Conservation (phyloP, 495 filamentous ascomycete species). For the Parathielavia hyrcaniae region DNA sequence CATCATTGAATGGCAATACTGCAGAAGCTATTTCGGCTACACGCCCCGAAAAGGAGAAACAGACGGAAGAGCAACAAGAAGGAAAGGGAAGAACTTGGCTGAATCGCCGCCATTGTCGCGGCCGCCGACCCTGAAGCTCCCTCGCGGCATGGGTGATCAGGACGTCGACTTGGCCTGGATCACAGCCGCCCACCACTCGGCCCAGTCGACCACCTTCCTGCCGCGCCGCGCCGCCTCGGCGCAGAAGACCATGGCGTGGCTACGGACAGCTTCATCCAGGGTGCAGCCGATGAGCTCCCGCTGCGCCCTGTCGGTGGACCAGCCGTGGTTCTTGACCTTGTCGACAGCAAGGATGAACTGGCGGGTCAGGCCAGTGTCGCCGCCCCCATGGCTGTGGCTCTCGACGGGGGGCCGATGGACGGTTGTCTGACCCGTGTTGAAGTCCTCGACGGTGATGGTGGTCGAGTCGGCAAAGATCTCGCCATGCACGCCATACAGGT, state of each 20-base stretch:
- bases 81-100: no score
- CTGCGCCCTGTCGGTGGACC: constrained; percentile 68
- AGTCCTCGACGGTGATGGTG: constrained; percentile 59
- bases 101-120: no score
- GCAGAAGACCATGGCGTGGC: constrained; percentile 90
- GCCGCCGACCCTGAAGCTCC: no score
- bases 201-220: constrained; percentile 68
- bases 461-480: constrained; percentile 76
- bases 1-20: no score
- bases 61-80: no score
- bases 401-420: constrained; percentile 49
- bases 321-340: constrained; percentile 64
- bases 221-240: constrained; percentile 76
- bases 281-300: constrained; percentile 67
- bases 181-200: constrained; percentile 67
- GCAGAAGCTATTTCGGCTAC: no score
- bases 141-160: neutral
- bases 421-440: constrained; percentile 49
- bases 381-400: constrained; percentile 70
- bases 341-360: constrained; percentile 78
- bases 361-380: constrained; percentile 72
- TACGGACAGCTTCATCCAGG: constrained; percentile 75
- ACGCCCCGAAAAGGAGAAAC: no score
- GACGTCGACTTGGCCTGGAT: constrained; percentile 31
- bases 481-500: constrained; percentile 77